Evolutionary conservation across 306 rosid genomes (phyloP), one percentile per base, ranked within the genome.

Genomic region (Cucumis sativus): DNA sequence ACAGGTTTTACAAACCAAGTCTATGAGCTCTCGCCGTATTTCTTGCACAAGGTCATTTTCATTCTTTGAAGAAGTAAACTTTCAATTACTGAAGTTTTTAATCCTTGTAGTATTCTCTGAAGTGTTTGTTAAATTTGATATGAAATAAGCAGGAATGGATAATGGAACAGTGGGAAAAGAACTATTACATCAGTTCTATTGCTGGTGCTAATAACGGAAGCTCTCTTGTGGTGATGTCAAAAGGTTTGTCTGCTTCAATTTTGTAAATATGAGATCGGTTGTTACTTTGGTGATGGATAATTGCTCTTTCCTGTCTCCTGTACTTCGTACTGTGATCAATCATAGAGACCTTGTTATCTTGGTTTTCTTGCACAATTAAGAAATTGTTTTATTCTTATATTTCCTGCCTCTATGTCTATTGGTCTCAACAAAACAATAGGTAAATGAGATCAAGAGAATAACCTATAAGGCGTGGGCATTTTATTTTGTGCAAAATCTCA

Each of bases 1-100:
- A 94, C 98, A 75, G 92, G 92, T 81, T 94, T 90, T 83, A 76
- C 94, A 1, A 76, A 17, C 82, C 98, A 94, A 90, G 93, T 91
- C 78, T 89, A 88, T 81, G 93, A 94, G 84, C 81, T 92, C 75
- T 91, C 96, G 0, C 90, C 97, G 10, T 83, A 83, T 63, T 94
- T 94, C 87, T 84, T 94, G 80, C 96, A 90, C 86, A 91, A 94
- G 98, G 98, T 91, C 76, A 81, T 61, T 75, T 33, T 40, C 75
- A 63, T 59, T 54, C 37, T 85, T 83, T 77, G 57, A 61, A 49
- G 49, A 18, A 30, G 39, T 67, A 33, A 58, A 23, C 20, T 30
- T 37, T 11, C 2, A 20, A 14, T 35, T 30, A 18, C 57, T 64
- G 41, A 17, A 10, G 2, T 39, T 37, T 65, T 10, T 41, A 66